Base-by-base conservation (phyloP, 352 stramenopile species). In the Blastocystis sp. region DNA sequence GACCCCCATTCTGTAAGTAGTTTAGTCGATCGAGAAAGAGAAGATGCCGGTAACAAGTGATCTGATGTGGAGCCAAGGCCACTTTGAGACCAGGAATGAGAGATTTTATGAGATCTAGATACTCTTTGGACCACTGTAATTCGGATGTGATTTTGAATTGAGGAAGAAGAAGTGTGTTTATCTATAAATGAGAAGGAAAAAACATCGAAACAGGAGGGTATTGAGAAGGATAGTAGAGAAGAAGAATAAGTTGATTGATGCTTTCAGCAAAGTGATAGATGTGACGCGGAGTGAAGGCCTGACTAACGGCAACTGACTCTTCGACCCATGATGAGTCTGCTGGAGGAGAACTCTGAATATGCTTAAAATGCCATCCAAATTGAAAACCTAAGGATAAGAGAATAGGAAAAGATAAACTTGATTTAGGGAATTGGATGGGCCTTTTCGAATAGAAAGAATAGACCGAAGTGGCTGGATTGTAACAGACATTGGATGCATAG, bases 231-330 rank as follows among this genome's bases (percentile, higher is more conserved):
- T 48, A 48, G 9, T 48, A 48, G 9, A 48, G 40, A 48, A 48
- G 3, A 9, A 48, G 40, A 48, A 48, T 48, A 48, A 48, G 40
- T n/a, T 78, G 66, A 56, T 78, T 78, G 2, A 78, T 37, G 7
- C 33, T 56, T 51, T 78, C 66, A 35, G 24, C 33, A 51, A 78
- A 78, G 44, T 78, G 66, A 57, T 51, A 42, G 33, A 78, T 78
- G 37, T 78, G 66, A 48, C 33, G n/a, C 13, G 35, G 53, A 35
- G 57, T 22, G 66, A 57, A 78, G 13, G 66, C 33, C 37, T 78
- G 66, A 53, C 53, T 51, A 37, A 78, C 53, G 1, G 35, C 33
- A 57, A 33, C 22, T n/a, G 22, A 13, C 6, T 78, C 33, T 78
- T 78, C 33, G n/a, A 54, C 57, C 66, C 66, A 78, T 13, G 30